Evolutionary conservation across 352 stramenopile genomes (phyloP), one percentile per base, ranked within the genome.

Genomic region (Phytophthora brassicae): DNA sequence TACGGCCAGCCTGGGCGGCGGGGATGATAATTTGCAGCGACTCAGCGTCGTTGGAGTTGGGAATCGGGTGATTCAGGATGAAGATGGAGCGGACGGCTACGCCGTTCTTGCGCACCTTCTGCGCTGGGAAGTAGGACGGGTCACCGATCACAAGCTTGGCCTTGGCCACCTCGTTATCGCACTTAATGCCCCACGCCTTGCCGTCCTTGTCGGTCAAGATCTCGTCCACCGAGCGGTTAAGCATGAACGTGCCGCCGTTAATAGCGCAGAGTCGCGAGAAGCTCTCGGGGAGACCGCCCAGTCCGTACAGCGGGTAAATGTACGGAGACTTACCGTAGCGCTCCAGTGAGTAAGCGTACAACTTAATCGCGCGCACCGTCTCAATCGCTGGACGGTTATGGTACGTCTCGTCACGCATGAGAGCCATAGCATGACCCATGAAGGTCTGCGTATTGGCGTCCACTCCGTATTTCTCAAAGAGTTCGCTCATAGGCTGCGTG

Each of bases 1-100:
- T 78, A 65, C 97, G 94, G 69, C 92, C 86, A 23, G 97, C 92
- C 74, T 99, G 92, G 9, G 88, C 80, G n/a, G 96, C 96, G 20
- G 97, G 97, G 69, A 99, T 98, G 79, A 99, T 99, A 76, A 99
- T 99, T 86, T 99, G 97, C 45, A 96, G 88, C 65, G 90, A 98
- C 71, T 99, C 96, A 44, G 90, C 88, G 73, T 99, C 87, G 70
- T 97, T 98, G 57, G 96, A 98, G 79, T 97, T 98, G 35, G 94
- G 89, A 71, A 99, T 96, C 6, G 97, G 97, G 77, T 99, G 97
- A 81, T 99, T 97, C 69, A 99, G 84, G 64, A 99, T 93, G 81
- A 98, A 99, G 72, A 99, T 99, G 77, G 92, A 98, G 63, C 98
- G 93, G 43, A 99, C 95, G 45, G 99, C 93, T 66, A 96, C 86